Conservation (phyloP, 2,329 filamentous ascomycete species). For the Celoporthe dispersa region DNA sequence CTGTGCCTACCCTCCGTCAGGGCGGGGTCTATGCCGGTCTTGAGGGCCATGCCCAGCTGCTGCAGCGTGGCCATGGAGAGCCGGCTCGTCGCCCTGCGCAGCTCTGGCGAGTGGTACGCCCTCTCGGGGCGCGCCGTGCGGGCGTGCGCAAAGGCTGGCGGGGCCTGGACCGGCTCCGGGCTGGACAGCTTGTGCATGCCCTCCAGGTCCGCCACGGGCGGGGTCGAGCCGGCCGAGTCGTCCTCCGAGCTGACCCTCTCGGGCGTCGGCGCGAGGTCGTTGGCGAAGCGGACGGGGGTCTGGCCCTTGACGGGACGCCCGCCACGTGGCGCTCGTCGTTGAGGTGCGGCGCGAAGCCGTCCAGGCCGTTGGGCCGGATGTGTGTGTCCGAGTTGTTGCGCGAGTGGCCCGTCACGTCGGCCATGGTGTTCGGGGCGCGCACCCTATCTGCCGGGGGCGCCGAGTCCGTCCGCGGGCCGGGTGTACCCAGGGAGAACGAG, state of each 20-base stretch:
- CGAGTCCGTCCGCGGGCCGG: slow-evolving; percentile 53
- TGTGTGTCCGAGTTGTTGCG: slow-evolving; percentile 55
- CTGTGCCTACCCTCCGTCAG: slow-evolving; percentile 32
- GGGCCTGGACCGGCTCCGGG: slow-evolving; percentile 76
- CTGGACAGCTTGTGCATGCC: slow-evolving; percentile 62
- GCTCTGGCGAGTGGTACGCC: slow-evolving; percentile 75
- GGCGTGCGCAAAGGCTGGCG: slow-evolving; percentile 70
- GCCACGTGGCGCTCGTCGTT: slow-evolving; percentile 19
- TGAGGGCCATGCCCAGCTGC: slow-evolving; percentile 71
- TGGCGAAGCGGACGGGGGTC: slow-evolving; percentile 45
- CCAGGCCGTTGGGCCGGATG: slow-evolving; percentile 37
- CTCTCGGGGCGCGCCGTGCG: slow-evolving; percentile 72
- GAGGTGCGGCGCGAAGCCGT: slow-evolving; percentile 28
- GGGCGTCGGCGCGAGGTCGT: slow-evolving; percentile 51
- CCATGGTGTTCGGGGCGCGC: slow-evolving; percentile 42
- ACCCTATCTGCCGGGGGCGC: slow-evolving; percentile 50
- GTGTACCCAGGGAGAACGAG: slow-evolving; percentile 51
- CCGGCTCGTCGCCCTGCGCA: slow-evolving; percentile 80
- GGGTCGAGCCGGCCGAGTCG: slow-evolving; percentile 47
- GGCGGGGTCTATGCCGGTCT: slow-evolving; percentile 26
- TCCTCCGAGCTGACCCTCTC: slow-evolving; percentile 63
- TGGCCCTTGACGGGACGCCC: slow-evolving; percentile 37
- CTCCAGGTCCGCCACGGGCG: slow-evolving; percentile 56
- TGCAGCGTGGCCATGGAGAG: slow-evolving; percentile 82
- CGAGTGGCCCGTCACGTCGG: slow-evolving; percentile 42